Conservation (phyloP, 2,329 filamentous ascomycete genomes). For the Trichoderma hamatum region DNA sequence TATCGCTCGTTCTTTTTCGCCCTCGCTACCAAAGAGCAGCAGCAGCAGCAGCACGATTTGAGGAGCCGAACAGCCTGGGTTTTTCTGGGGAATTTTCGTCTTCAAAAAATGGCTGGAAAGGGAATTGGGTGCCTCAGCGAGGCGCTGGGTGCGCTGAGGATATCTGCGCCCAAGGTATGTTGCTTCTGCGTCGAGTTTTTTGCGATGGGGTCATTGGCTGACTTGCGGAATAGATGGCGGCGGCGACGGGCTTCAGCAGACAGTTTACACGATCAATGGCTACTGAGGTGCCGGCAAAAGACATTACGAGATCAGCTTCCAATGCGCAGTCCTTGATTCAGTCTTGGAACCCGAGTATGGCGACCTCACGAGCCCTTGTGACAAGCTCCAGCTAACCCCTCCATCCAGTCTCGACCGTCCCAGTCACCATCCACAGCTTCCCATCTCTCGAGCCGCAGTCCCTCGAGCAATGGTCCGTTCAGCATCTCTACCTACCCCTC, state of each 20-base stretch:
- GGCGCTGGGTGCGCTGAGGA: slow-evolving; percentile 54
- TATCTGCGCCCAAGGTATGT: slow-evolving; percentile 47
- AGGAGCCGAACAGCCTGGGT: not conserved
- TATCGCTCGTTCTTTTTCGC: not conserved
- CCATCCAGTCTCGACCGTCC: slow-evolving; percentile 62
- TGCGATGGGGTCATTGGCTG: slow-evolving; percentile 23
- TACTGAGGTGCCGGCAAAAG: slow-evolving; percentile 51
- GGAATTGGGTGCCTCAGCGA: slow-evolving; percentile 55
- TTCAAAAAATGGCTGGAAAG: slow-evolving; percentile 41
- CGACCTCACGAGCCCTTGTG: not conserved
- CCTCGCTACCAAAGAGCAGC: not conserved
- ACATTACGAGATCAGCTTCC: slow-evolving; percentile 41
- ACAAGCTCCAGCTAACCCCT: not conserved
- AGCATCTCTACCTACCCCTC: slow-evolving; percentile 84
- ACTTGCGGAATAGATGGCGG: slow-evolving; percentile 32
- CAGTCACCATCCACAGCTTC: slow-evolving; percentile 87
- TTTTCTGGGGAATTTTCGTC: slow-evolving; percentile 26
- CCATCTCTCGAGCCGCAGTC: slow-evolving; percentile 81
- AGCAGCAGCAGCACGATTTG: not conserved
- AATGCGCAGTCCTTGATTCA: slow-evolving; percentile 43
- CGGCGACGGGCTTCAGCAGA: slow-evolving; percentile 46
- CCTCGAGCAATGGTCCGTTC: slow-evolving; percentile 76
- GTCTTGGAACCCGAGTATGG: slow-evolving; percentile 52
- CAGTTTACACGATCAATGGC: slow-evolving; percentile 60
- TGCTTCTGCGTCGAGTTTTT: slow-evolving; percentile 11